These are phyloP conservation scores for Paracorniculantispora psalliotae DNA, from an alignment of 2,329 filamentous ascomycete species.

Conservation along the genomic window DNA sequence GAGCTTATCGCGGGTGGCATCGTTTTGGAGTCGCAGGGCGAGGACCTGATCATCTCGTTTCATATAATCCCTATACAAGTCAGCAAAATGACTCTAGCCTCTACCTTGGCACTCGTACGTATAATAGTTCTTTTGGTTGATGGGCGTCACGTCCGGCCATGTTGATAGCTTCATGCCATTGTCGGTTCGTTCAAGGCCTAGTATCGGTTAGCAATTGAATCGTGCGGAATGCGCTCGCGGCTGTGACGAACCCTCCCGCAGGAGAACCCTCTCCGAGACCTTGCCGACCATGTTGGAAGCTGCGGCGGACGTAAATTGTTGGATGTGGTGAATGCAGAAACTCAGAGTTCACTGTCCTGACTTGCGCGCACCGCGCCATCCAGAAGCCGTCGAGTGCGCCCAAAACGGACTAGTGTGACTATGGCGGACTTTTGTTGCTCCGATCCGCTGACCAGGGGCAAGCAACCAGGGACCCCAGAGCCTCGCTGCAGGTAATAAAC, in stretches of 20 bases:
- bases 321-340: background rate
- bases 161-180: conserved; percentile 95
- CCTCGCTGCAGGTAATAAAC: background rate
- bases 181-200: conserved; percentile 92
- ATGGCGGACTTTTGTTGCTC: conserved; percentile 5
- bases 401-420: background rate
- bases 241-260: conserved; percentile 50
- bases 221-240: background rate
- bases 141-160: conserved; percentile 88
- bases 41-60: conserved; percentile 97
- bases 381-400: background rate
- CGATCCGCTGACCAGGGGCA: background rate
- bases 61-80: conserved; percentile 72
- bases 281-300: conserved; percentile 52
- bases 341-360: background rate
- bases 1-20: conserved; percentile 78
- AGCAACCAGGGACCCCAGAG: background rate
- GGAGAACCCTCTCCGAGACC: conserved; percentile 60
- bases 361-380: background rate
- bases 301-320: background rate
- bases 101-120: conserved; percentile 56
- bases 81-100: conserved; percentile 14
- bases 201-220: background rate
- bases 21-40: conserved; percentile 79
- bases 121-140: conserved; percentile 99